Percentiles rank a stretch among this genome's conserved stretches.
phyloP scores from a whole-genome alignment of 1,284 basidiomycete genomes.

The Ustilago tritici region DNA sequence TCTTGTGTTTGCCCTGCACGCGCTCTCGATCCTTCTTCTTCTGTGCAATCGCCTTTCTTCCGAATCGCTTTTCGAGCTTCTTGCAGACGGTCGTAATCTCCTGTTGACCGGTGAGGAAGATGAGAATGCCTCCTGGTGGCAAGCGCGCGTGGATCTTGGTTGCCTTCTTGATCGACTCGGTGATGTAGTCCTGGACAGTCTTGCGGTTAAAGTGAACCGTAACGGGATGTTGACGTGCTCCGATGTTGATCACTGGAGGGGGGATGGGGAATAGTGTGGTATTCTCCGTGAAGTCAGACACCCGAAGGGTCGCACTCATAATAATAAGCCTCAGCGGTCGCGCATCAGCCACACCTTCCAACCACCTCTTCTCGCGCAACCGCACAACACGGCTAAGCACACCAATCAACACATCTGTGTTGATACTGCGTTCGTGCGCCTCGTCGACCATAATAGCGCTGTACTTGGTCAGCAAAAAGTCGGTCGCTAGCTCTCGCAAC shows the following conservation, averaged over 20 bases:
- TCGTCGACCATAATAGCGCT: constrained; percentile 92
- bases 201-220: constrained; percentile 92
- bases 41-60: constrained; percentile 76
- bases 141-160: constrained; percentile 81
- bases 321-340: constrained; percentile 92
- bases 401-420: constrained; percentile 97
- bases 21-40: constrained; percentile 41
- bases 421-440: constrained; percentile 97
- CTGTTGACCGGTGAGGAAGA: constrained; percentile 83
- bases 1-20: constrained; percentile 23
- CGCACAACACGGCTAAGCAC: constrained; percentile 91
- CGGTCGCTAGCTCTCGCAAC: constrained; percentile 88
- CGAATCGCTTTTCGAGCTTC: constrained; percentile 83
- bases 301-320: constrained; percentile 97
- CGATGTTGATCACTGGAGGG: constrained; percentile 90
- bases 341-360: constrained; percentile 47
- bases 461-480: constrained; percentile 90
- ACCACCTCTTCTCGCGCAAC: constrained; percentile 75
- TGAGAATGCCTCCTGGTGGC: constrained; percentile 79
- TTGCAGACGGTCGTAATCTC: constrained; percentile 78
- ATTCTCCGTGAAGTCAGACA: constrained; percentile 93
- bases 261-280: constrained; percentile 81
- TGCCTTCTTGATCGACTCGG: constrained; percentile 89
- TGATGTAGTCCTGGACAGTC: constrained; percentile 87
- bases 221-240: constrained; percentile 93